phyloP scores from a whole-genome alignment of 2,329 filamentous ascomycete genomes.

The Aspergillus tubingensis region DNA sequence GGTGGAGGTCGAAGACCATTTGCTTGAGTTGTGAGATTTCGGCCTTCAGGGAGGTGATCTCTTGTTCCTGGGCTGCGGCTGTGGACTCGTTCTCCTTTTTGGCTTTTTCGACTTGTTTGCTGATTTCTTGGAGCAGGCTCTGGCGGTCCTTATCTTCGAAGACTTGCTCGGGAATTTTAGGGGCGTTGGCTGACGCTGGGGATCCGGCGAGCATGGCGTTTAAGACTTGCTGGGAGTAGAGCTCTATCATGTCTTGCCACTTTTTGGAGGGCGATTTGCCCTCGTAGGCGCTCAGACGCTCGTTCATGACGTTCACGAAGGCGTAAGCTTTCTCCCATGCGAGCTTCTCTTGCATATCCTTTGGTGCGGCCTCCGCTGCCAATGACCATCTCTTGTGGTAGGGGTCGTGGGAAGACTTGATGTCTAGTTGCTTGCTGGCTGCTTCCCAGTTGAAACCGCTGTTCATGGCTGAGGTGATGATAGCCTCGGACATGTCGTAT shows the following conservation, averaged over 20 bases:
- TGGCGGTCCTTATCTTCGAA: background rate
- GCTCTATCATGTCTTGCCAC: slow-evolving; percentile 25
- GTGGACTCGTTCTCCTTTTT: background rate
- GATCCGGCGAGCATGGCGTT: slow-evolving; percentile 22
- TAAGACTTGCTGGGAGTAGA: slow-evolving; percentile 29
- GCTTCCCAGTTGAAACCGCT: slow-evolving; percentile 37
- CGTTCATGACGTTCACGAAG: slow-evolving; percentile 35
- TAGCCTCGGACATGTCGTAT: slow-evolving; percentile 30
- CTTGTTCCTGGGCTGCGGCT: slow-evolving; percentile 20
- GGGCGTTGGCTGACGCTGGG: background rate
- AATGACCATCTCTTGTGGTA: slow-evolving; percentile 32
- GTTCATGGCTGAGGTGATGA: slow-evolving; percentile 39
- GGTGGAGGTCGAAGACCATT: slow-evolving; percentile 31
- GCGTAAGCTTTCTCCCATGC: slow-evolving; percentile 36
- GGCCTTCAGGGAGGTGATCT: slow-evolving; percentile 29
- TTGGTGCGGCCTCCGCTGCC: slow-evolving; percentile 24
- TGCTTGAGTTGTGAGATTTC: slow-evolving; percentile 35
- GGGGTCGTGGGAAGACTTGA: slow-evolving; percentile 26
- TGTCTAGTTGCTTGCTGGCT: slow-evolving; percentile 31
- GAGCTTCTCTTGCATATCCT: slow-evolving; percentile 21
- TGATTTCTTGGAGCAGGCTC: background rate
- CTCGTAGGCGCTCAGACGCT: slow-evolving; percentile 28
- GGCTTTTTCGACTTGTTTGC: background rate
- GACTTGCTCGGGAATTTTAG: background rate
- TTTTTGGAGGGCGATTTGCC: slow-evolving; percentile 17